A percentile compares a stretch with the other conserved stretches of the same genome.
These are phyloP conservation scores for Vairimorpha ceranae DNA, from an alignment of 371 early-diverging fungal species.

Conservation along the genomic window DNA sequence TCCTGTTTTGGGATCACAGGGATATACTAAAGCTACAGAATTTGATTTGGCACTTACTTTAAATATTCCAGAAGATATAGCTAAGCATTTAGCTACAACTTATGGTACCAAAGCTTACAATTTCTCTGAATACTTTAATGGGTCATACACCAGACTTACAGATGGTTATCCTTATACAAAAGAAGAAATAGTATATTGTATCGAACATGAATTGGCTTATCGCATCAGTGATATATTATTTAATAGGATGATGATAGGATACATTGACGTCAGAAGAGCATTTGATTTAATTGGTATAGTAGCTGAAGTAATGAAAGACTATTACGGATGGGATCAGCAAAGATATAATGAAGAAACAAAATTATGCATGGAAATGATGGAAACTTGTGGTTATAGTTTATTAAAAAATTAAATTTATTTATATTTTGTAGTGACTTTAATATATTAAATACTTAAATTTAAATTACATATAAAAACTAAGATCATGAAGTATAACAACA, in stretches of 20 bases:
- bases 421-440: too few relatives aligned
- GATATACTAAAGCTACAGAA: conserved; percentile 76
- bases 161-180: conserved; percentile 80
- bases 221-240: conserved; percentile 82
- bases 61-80: conserved; percentile 82
- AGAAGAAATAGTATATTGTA: conserved; percentile 84
- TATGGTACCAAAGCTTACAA: conserved; percentile 80
- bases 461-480: not conserved
- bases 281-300: conserved; percentile 74
- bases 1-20: conserved; percentile 75
- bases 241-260: conserved; percentile 81
- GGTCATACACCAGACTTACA: not conserved
- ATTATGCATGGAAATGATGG: conserved; percentile 6
- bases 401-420: not conserved
- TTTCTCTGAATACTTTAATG: conserved; percentile 55
- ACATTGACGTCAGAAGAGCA: conserved; percentile 84
- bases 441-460: too few relatives aligned
- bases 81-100: conserved; percentile 75
- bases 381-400: conserved; percentile 22
- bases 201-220: conserved; percentile 80
- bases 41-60: conserved; percentile 79
- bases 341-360: conserved; percentile 15
- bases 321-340: conserved; percentile 37
- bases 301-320: conserved; percentile 67
- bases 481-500: not conserved